phyloP scores from a whole-genome alignment of 768 basidiomycete species.

The Tulasnella sp. region DNA sequence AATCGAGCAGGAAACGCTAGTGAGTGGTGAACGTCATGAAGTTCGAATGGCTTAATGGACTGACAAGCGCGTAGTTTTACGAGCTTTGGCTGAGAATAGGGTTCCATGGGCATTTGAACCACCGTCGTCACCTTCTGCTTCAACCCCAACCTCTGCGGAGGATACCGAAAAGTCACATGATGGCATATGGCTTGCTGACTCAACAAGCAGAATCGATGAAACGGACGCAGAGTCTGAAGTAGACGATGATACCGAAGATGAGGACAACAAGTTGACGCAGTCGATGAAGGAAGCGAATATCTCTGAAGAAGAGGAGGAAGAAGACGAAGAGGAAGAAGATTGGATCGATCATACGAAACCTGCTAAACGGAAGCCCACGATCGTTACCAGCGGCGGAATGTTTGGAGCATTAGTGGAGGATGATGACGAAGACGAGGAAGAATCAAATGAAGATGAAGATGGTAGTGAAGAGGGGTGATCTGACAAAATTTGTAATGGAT shows the following conservation, averaged over 20 bases:
- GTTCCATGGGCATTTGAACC: constrained; percentile 84
- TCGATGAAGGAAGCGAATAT: constrained; percentile 25
- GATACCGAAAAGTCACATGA: neutral
- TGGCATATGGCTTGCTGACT: constrained; percentile 19
- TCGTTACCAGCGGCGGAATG: neutral
- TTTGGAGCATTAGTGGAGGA: constrained; percentile 9
- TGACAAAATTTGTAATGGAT: too few species aligned
- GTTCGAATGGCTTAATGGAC: constrained; percentile 1
- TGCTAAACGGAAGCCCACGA: constrained; percentile 16
- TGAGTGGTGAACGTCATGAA: constrained; percentile 29
- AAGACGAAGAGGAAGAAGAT: constrained; percentile 18
- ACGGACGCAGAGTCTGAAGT: constrained; percentile 49
- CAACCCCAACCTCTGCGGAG: neutral
- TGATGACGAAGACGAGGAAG: constrained; percentile 14
- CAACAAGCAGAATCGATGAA: constrained; percentile 23
- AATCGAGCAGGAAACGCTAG: constrained; percentile 83
- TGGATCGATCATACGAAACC: neutral
- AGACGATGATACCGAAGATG: constrained; percentile 23
- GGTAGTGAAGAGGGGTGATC: too few species aligned
- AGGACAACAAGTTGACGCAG: constrained; percentile 17
- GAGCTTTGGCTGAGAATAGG: constrained; percentile 67
- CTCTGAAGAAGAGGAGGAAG: constrained; percentile 26
- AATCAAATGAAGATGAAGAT: constrained; percentile 15
- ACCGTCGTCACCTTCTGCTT: constrained; percentile 7
- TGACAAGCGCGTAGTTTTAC: too few species aligned